phyloP scores from a whole-genome alignment of 2,329 filamentous ascomycete genomes.

The Niveomyces coronatus region DNA sequence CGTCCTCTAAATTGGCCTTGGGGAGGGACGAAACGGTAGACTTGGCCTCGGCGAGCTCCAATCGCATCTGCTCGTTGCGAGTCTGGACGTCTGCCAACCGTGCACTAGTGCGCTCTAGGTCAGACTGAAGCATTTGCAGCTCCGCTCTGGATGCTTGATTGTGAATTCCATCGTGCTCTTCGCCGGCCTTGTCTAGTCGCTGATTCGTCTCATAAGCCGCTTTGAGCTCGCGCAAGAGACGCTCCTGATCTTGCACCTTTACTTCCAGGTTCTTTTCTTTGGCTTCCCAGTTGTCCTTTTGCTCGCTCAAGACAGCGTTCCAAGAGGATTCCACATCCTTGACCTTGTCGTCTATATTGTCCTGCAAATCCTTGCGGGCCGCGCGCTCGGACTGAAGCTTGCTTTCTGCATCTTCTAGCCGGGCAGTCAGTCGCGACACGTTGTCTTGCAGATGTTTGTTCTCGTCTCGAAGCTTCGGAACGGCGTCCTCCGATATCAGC shows the following conservation, averaged over 20 bases:
- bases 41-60: conserved; percentile 84
- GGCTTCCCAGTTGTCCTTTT: conserved; percentile 90
- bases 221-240: conserved; percentile 86
- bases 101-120: conserved; percentile 80
- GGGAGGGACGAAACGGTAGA: conserved; percentile 53
- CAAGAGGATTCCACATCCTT: conserved; percentile 88
- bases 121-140: conserved; percentile 84
- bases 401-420: conserved; percentile 74
- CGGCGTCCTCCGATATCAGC: conserved; percentile 80
- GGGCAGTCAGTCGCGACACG: conserved; percentile 62
- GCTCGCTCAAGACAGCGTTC: conserved; percentile 83
- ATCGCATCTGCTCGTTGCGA: conserved; percentile 82
- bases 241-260: conserved; percentile 89
- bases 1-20: conserved; percentile 64
- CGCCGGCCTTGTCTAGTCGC: conserved; percentile 65
- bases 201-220: conserved; percentile 96
- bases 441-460: conserved; percentile 78
- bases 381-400: conserved; percentile 69
- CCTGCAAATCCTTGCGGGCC: conserved; percentile 64
- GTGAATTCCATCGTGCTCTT: conserved; percentile 44
- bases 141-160: conserved; percentile 74
- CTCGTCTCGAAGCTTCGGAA: conserved; percentile 81
- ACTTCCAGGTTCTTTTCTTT: conserved; percentile 88
- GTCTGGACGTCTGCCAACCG: conserved; percentile 85
- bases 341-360: conserved; percentile 64